These are phyloP conservation scores for Lecanicillium sp. DNA, from an alignment of 2,329 filamentous ascomycete species.

Conservation along the genomic window DNA sequence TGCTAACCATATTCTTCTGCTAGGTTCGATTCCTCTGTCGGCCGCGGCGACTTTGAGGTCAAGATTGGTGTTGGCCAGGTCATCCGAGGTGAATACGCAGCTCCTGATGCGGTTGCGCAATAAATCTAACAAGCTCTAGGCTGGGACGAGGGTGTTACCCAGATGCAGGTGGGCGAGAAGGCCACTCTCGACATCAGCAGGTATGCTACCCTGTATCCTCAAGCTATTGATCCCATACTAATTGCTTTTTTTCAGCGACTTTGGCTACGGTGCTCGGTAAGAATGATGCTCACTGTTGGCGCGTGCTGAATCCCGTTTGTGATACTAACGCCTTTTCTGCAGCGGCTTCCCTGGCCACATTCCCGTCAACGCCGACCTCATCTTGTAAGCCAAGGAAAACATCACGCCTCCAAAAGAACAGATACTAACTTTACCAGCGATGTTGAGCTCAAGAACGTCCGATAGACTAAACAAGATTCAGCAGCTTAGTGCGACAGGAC, in stretches of 20 bases:
- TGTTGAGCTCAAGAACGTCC: constrained; percentile 61
- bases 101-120: not conserved
- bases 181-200: constrained; percentile 74
- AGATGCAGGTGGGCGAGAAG: constrained; percentile 90
- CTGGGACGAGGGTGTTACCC: constrained; percentile 78
- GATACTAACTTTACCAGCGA: constrained; percentile 43
- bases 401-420: not conserved
- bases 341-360: constrained; percentile 78
- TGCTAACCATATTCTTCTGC: constrained; percentile 1
- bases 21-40: constrained; percentile 86
- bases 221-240: constrained; percentile 13
- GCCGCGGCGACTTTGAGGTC: constrained; percentile 69
- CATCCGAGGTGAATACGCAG: constrained; percentile 64
- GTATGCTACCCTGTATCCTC: constrained; percentile 43
- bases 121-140: constrained; percentile 38
- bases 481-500: not conserved
- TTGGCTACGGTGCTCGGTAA: constrained; percentile 58
- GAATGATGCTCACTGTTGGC: too few species aligned
- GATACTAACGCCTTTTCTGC: constrained; percentile 15
- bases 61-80: constrained; percentile 77
- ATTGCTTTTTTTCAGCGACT: constrained; percentile 43
- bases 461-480: constrained; percentile 27
- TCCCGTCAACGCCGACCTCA: constrained; percentile 64
- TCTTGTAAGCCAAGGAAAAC: constrained; percentile 64
- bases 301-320: not conserved